Base-by-base conservation (phyloP, 129 eudicot species). In the Lonicera japonica region DNA sequence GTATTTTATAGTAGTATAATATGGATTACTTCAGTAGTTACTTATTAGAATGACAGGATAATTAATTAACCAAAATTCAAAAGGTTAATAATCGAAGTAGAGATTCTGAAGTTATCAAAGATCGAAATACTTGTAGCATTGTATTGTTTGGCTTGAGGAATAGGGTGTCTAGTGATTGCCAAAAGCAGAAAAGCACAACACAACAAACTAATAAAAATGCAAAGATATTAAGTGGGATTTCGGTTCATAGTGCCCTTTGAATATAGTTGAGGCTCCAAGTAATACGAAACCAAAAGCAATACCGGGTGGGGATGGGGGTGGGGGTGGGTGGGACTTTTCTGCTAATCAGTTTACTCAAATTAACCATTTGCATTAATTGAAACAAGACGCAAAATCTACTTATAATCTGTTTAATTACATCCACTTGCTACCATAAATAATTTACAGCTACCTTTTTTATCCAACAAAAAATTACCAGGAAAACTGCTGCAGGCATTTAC, bases 381-480 rank as follows among this genome's bases (percentile, higher is more conserved):
- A 65, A 23, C 57, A 38, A 43, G 68, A 48, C 47, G 25, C 53
- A 21, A 66, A 47, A 17, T 39, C 63, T 51, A 58, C 40, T 16
- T 12, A 58, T 18, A 34, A 36, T 38, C 16, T 38, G 36, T 39
- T 56, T 43, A 52, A 46, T 54, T 56, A 72, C 67, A 65, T 36
- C 58, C 71, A 36, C 53, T 8, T 36, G 36, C 29, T 63, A 71
- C 25, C 64, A 58, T 50, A 64, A 70, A 60, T 29, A 79, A 65
- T 65, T 61, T 73, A 69, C 70, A 73, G 36, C 20, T 25, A 52
- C 19, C 36, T 8, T 15, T 23, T 25, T 48, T 48, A 43, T 19
- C 58, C 6, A 48, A 64, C n/a, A 56, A 61, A 79, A 79, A 55
- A 76, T 65, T 65, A 60, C 79, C 63, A 59, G 53, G 43, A 58